A percentile compares a stretch with the other conserved stretches of the same genome.
Conservation (phyloP, 306 rosid genomes). For the Inga laurina region DNA sequence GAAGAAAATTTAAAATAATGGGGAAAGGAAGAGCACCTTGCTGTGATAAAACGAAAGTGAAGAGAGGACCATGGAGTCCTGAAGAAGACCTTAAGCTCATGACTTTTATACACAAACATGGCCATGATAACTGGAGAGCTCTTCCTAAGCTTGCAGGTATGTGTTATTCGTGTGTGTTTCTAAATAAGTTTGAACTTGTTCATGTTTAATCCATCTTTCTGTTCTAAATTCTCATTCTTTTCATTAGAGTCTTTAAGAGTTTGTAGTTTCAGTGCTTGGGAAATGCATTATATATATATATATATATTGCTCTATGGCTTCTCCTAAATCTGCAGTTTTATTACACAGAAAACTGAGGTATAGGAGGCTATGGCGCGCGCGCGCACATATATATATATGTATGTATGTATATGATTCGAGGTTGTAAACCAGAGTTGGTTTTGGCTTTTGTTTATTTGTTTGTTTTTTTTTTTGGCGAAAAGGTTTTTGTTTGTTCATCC, state of each 20-base stretch:
- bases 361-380: neutral
- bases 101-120: constrained; percentile 78
- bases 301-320: neutral
- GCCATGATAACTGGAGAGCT: constrained; percentile 97
- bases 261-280: neutral
- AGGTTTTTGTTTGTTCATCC: neutral
- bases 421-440: too few species aligned
- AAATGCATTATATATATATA: constrained; percentile 8
- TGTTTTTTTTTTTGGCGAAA: too few species aligned
- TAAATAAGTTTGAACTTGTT: neutral
- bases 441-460: too few species aligned
- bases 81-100: constrained; percentile 84
- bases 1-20: constrained; percentile 36
- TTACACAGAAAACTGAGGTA: neutral
- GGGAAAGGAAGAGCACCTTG: constrained; percentile 98
- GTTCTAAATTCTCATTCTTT: constrained; percentile 11
- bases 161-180: neutral
- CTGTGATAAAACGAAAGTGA: constrained; percentile 87
- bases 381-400: too few species aligned
- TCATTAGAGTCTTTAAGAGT: neutral
- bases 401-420: too few species aligned
- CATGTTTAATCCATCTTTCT: neutral
- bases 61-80: constrained; percentile 99
- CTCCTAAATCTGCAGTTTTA: neutral
- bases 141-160: constrained; percentile 93